Base-by-base conservation (phyloP, 768 basidiomycete species). In the Rubroboletus satanas region DNA sequence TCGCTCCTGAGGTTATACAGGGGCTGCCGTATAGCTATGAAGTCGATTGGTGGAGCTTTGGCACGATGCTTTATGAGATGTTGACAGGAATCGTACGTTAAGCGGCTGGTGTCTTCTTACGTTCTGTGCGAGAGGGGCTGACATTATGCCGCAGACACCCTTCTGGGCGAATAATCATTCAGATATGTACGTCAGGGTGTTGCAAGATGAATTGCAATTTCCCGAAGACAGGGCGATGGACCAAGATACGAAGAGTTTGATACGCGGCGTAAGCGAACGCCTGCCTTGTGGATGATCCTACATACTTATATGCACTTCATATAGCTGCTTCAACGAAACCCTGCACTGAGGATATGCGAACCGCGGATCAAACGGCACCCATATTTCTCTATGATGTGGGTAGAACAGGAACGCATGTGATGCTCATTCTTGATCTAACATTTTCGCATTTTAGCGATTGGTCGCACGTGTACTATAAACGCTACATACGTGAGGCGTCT, bases 61-160 rank as follows among this genome's bases (percentile, higher is more conserved):
- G 96, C 35, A 98, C 96, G 58, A 96, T 98, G 90, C 74, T 98
- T 56, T 93, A 91, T 69, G 96, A 98, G 76, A 96, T 97, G 89
- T 75, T 98, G 73, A 90, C 91, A 37, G 96, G 96, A 28, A 89
- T 95, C 60, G 94, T 95, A 71, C 84, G 42, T 55, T 45, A 28
- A 50, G 35, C 36, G 48, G 18, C 33, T 21, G 18, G 11, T 32
- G 55, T 35, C 46, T 64, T 44, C 51, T 63, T 50, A 45, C 55
- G 49, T 61, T 50, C 52, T 55, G 49, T 28, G 59, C 54, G 44
- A 45, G 53, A 52, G 53, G 62, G 57, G 45, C 37, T 62, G 57
- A 66, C 43, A 45, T 53, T 44, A 44, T 54, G 36, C 58, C 50
- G 18, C 65, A 94, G 90, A 93, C 95, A 36, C 92, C 92, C 17